phyloP scores from a whole-genome alignment of 495 filamentous ascomycete genomes.

The Hypoxylon rickii region DNA sequence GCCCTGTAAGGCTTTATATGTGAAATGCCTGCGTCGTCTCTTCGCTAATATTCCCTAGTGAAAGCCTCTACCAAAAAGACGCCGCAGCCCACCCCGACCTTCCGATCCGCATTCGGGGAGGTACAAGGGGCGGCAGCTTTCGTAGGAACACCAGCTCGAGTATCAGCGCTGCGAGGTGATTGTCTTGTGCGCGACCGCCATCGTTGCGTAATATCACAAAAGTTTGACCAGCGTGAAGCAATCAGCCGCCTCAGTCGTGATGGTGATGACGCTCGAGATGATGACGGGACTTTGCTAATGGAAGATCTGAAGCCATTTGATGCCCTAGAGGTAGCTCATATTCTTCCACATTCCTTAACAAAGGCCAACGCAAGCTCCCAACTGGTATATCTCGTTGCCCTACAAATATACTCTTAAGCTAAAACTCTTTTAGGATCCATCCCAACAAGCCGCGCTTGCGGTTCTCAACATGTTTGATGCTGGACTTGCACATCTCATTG shows the following conservation, averaged over 20 bases:
- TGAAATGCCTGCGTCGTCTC: constrained; percentile 2
- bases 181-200: constrained; percentile 38
- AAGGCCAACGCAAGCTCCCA: constrained; percentile 14
- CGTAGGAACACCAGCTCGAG: constrained; percentile 27
- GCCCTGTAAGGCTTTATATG: constrained; percentile 21
- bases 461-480: constrained; percentile 37
- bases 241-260: constrained; percentile 15
- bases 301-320: constrained; percentile 19
- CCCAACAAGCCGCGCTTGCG: constrained; percentile 25
- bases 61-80: constrained; percentile 33
- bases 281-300: constrained; percentile 27
- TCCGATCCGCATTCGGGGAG: constrained; percentile 25
- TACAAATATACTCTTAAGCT: constrained; percentile 9
- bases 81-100: constrained; percentile 29
- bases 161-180: constrained; percentile 28
- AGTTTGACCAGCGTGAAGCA: constrained; percentile 33
- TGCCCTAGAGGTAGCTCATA: constrained; percentile 34
- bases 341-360: constrained; percentile 37
- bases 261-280: constrained; percentile 24
- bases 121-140: constrained; percentile 21
- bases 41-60: constrained; percentile 27
- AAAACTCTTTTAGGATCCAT: constrained; percentile 10
- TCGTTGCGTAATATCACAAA: constrained; percentile 36
- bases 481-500: constrained; percentile 28
- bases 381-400: constrained; percentile 11